These are phyloP conservation scores for Heterobasidion parviporum DNA, from an alignment of 1,284 basidiomycete genomes.

Conservation along the genomic window DNA sequence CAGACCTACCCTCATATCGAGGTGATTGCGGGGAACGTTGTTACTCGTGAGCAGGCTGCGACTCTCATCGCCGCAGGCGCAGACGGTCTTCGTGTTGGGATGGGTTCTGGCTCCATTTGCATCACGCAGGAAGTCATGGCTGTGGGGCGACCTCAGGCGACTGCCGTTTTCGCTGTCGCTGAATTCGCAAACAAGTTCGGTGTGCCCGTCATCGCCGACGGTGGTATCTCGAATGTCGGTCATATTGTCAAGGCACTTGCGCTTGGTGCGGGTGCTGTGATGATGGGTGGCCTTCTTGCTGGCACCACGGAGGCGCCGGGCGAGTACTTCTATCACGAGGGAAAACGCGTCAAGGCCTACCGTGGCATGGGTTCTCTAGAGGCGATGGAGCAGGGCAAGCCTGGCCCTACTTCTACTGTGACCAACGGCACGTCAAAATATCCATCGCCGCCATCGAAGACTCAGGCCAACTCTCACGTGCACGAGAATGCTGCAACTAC, in stretches of 20 bases:
- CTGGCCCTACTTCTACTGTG: slow-evolving; percentile 19
- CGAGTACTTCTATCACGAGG: slow-evolving; percentile 98
- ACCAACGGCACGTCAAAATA: slow-evolving; percentile 29
- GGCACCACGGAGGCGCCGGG: slow-evolving; percentile 97
- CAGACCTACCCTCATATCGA: slow-evolving; percentile 76
- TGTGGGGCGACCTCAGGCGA: slow-evolving; percentile 97
- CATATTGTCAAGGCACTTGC: slow-evolving; percentile 97
- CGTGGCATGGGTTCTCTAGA: slow-evolving; percentile 89
- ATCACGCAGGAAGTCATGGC: slow-evolving; percentile 99
- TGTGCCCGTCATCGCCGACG: slow-evolving; percentile 97
- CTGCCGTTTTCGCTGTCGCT: slow-evolving; percentile 90
- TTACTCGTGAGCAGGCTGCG: slow-evolving; percentile 96
- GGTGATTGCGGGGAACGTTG: slow-evolving; percentile 96
- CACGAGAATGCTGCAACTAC: slow-evolving; percentile 94
- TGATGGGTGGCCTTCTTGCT: slow-evolving; percentile 97
- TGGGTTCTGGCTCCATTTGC: slow-evolving; percentile 98
- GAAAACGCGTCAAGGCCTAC: slow-evolving; percentile 97
- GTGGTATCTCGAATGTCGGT: slow-evolving; percentile 92
- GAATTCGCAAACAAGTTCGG: slow-evolving; percentile 94
- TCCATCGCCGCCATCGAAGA: slow-evolving; percentile 19
- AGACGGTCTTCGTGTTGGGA: slow-evolving; percentile 90
- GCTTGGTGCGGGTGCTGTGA: slow-evolving; percentile 91
- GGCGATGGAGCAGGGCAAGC: slow-evolving; percentile 88
- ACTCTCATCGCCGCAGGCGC: slow-evolving; percentile 91
- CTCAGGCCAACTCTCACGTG: slow-evolving; percentile 9